Evolutionary conservation across 495 filamentous ascomycete genomes (phyloP).

Genomic region (Coniosporium apollinis): DNA sequence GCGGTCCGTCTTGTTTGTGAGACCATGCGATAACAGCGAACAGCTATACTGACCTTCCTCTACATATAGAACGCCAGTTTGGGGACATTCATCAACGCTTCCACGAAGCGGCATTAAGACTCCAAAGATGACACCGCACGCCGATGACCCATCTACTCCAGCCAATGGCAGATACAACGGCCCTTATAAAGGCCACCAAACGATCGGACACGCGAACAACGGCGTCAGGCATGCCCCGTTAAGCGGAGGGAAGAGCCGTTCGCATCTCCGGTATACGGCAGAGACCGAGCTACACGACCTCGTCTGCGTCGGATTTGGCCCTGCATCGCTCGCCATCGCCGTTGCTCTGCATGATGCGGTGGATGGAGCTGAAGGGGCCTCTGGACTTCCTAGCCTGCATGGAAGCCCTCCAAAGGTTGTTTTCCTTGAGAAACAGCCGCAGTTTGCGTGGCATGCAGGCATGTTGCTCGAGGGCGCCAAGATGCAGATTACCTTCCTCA

Average conservation of each 20-base stretch:
- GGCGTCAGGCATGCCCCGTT: no score
- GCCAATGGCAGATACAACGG: neutral
- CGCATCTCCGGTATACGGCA: conserved; percentile 21
- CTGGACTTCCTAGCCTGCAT: conserved; percentile 10
- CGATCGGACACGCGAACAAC: no score
- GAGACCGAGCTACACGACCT: conserved; percentile 56
- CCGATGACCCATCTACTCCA: neutral
- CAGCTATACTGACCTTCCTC: no score
- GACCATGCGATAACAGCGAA: no score
- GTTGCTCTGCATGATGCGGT: conserved; percentile 67
- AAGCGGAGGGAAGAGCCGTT: no score
- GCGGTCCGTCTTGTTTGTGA: no score
- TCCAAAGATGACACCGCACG: no score
- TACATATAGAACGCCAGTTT: no score
- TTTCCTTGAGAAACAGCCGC: conserved; percentile 70
- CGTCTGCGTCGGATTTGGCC: conserved; percentile 84
- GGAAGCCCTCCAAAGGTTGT: conserved; percentile 45
- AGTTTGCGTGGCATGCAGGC: conserved; percentile 83
- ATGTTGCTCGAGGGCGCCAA: conserved; percentile 86
- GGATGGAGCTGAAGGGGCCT: conserved; percentile 9
- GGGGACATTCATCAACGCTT: no score
- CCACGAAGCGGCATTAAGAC: no score
- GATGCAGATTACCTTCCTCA: conserved; percentile 98
- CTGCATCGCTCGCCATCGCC: conserved; percentile 82
- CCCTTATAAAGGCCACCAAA: neutral